Conservation (phyloP, 2,329 filamentous ascomycete genomes). For the Fusarium ramigenum region DNA sequence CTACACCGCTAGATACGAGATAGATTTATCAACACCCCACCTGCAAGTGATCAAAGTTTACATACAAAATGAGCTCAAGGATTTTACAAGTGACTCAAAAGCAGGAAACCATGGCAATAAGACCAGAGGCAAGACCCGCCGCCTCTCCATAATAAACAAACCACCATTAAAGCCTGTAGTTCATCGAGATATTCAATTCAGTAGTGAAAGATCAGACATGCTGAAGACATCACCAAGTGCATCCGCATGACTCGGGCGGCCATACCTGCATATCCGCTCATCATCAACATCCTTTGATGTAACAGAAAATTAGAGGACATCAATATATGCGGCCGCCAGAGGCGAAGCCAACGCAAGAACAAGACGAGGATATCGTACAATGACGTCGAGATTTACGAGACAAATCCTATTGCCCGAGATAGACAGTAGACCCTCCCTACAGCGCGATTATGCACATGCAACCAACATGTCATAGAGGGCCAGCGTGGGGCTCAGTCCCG, state of each 20-base stretch:
- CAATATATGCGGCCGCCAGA: neutral
- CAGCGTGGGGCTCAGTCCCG: constrained; percentile 1
- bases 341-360: neutral
- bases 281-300: neutral
- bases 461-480: constrained; percentile 16
- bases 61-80: neutral
- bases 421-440: constrained; percentile 13
- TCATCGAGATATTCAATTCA: neutral
- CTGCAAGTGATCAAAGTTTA: neutral
- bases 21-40: constrained; percentile 1
- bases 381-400: constrained; percentile 34
- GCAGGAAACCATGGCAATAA: neutral
- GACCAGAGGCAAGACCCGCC: neutral
- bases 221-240: neutral
- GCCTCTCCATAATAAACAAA: neutral
- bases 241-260: constrained; percentile 23
- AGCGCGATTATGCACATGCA: constrained; percentile 15
- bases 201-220: neutral
- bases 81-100: neutral
- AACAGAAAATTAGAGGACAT: neutral
- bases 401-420: constrained; percentile 4
- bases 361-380: constrained; percentile 6
- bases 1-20: constrained; percentile 2
- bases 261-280: neutral
- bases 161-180: neutral